Evolutionary conservation across 768 basidiomycete species (phyloP).

Genomic region (Imleria badia): DNA sequence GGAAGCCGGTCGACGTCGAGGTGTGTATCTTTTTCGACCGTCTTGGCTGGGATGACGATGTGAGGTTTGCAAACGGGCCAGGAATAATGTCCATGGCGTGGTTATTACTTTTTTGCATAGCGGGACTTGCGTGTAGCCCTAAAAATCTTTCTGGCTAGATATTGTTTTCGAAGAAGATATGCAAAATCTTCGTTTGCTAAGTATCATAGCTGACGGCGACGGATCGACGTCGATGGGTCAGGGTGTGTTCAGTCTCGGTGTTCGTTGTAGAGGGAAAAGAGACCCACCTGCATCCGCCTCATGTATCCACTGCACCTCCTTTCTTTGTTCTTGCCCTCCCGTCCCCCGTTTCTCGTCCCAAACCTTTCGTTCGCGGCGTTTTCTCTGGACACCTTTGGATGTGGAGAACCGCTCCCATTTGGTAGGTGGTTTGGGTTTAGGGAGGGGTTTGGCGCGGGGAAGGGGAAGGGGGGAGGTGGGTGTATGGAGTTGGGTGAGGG

Average conservation of each 20-base stretch:
- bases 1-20: constrained; percentile 80
- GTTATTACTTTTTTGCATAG: too few species aligned
- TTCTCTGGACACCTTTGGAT: constrained; percentile 90
- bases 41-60: constrained; percentile 46
- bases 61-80: constrained; percentile 56
- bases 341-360: constrained; percentile 98
- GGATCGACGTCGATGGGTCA: too few species aligned
- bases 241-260: too few species aligned
- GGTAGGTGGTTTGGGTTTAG: constrained; percentile 87
- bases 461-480: constrained; percentile 75
- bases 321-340: constrained; percentile 86
- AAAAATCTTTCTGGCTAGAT: too few species aligned
- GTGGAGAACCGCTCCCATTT: constrained; percentile 98
- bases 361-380: constrained; percentile 69
- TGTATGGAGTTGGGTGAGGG: constrained; percentile 76
- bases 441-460: constrained; percentile 90
- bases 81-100: too few species aligned
- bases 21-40: constrained; percentile 76
- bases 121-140: too few species aligned
- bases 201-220: too few species aligned
- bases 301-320: constrained; percentile 86
- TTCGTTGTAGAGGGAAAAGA: too few species aligned
- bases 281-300: constrained; percentile 79
- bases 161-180: too few species aligned
- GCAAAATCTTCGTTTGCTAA: too few species aligned